Conservation (phyloP, 2,329 filamentous ascomycete species). For the Phialophora tarda region DNA sequence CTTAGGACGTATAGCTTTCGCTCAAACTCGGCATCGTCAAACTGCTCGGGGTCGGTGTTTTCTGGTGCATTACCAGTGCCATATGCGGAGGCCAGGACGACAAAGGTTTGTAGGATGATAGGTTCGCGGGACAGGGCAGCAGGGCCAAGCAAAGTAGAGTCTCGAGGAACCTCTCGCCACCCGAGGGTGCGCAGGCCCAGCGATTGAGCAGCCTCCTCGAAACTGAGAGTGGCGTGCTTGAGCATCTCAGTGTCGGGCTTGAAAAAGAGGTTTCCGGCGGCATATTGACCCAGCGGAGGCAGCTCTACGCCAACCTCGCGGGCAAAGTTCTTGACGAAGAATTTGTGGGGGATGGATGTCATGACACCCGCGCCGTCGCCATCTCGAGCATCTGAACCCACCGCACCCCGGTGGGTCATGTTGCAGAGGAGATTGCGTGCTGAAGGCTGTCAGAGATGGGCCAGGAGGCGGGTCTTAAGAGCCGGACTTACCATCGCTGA, state of each 20-base stretch:
- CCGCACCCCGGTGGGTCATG: slow-evolving; percentile 99
- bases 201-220: slow-evolving; percentile 90
- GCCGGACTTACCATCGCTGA: slow-evolving; percentile 81
- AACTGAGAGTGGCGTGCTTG: slow-evolving; percentile 86
- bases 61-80: slow-evolving; percentile 79
- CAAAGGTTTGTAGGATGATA: slow-evolving; percentile 92
- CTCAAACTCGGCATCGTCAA: slow-evolving; percentile 87
- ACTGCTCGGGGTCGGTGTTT: slow-evolving; percentile 75
- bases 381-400: slow-evolving; percentile 96
- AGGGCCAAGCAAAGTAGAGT: slow-evolving; percentile 90
- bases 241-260: slow-evolving; percentile 92
- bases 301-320: slow-evolving; percentile 86
- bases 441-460: slow-evolving; percentile 47
- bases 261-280: slow-evolving; percentile 97
- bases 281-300: slow-evolving; percentile 89
- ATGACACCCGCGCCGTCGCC: slow-evolving; percentile 99
- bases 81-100: slow-evolving; percentile 85
- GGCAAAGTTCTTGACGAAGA: slow-evolving; percentile 98
- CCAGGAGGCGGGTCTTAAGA: slow-evolving; percentile 2
- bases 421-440: slow-evolving; percentile 95
- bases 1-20: slow-evolving; percentile 91
- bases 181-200: slow-evolving; percentile 89
- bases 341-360: slow-evolving; percentile 97
- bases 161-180: slow-evolving; percentile 93
- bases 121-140: slow-evolving; percentile 93